Evolutionary conservation across 2,329 filamentous ascomycete species (phyloP), one percentile per base, ranked within the genome.

Genomic region (Aspergillus costaricaensis): DNA sequence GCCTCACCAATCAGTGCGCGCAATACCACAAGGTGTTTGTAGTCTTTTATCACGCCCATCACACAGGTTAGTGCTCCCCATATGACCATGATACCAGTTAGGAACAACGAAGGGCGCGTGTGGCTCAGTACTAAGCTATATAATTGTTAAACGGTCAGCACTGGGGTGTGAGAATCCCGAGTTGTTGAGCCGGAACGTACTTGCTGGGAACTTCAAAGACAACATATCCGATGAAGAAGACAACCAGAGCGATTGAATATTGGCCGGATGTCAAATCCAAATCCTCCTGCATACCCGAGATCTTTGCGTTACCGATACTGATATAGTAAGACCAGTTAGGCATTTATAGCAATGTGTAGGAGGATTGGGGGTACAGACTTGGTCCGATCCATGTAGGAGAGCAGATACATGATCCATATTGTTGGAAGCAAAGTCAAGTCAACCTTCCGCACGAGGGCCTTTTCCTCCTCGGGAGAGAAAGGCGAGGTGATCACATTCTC

Each of bases 221-320:
- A 41, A 86, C 79, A 66, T 86, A 84, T 36, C 73, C 76, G 58
- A 82, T 76, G 66, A 85, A 85, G 74, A 85, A 86, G 5, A 86
- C 80, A 1, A 84, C 78, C 17, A 86, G 68, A 2, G 79, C 72
- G 61, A 82, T 77, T 1, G 78, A 80, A 67, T 85, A 86, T 65
- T 85, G 71, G 60, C 76, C 75, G 4, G 81, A 70, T 2, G 59
- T 64, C 23, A 69, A 30, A 10, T 62, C 47, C 1, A 70, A 54
- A 39, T 69, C 68, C 5, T 25, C 43, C 32, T 66, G 56, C 66
- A 70, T 68, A 1, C 68, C 68, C 8, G 65, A 67, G 9, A 68
- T 67, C 44, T 70, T 70, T 47, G 68, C 67, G 55, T 69, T 69
- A n/a, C 67, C 65, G 38, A 70, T 67, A 38, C 67, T 68, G 30